phyloP scores from a whole-genome alignment of 176 grass and related monocot species.

The Ensete glaucum region DNA sequence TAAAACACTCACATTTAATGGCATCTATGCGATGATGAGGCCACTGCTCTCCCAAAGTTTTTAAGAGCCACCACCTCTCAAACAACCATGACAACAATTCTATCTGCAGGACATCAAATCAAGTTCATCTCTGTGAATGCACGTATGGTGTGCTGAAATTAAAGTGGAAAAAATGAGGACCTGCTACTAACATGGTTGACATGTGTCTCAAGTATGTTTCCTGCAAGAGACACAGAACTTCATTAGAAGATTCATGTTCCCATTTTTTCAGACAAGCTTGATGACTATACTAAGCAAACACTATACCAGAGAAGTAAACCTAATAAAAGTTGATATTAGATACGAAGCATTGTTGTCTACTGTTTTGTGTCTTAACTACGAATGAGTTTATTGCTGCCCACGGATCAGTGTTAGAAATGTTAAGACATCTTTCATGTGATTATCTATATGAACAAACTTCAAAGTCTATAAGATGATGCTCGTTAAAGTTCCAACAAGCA shows the following conservation, averaged over 20 bases:
- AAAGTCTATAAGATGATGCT: too few species aligned
- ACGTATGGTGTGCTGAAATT: neutral
- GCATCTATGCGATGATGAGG: slow-evolving; percentile 74
- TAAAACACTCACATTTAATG: slow-evolving; percentile 25
- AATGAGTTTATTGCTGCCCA: too few species aligned
- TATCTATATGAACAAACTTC: too few species aligned
- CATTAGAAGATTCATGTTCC: neutral
- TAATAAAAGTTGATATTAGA: neutral
- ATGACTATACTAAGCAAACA: neutral
- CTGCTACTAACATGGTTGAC: slow-evolving; percentile 63
- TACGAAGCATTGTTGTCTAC: too few species aligned
- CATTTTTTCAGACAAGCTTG: neutral
- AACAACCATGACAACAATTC: slow-evolving; percentile 87
- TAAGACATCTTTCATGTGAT: too few species aligned
- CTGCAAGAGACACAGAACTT: slow-evolving; percentile 27
- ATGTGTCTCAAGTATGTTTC: slow-evolving; percentile 68
- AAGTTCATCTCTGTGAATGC: neutral
- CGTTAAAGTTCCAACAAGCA: too few species aligned
- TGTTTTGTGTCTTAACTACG: too few species aligned
- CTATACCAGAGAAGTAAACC: neutral
- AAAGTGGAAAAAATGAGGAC: slow-evolving; percentile 22
- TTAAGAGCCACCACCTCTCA: slow-evolving; percentile 58
- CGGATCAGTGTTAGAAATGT: too few species aligned
- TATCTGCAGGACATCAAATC: slow-evolving; percentile 37
- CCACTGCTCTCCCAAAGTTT: slow-evolving; percentile 54